Percentiles rank a stretch among this genome's conserved stretches.
Conservation (phyloP, 306 rosid genomes). For the Lagenaria siceraria region DNA sequence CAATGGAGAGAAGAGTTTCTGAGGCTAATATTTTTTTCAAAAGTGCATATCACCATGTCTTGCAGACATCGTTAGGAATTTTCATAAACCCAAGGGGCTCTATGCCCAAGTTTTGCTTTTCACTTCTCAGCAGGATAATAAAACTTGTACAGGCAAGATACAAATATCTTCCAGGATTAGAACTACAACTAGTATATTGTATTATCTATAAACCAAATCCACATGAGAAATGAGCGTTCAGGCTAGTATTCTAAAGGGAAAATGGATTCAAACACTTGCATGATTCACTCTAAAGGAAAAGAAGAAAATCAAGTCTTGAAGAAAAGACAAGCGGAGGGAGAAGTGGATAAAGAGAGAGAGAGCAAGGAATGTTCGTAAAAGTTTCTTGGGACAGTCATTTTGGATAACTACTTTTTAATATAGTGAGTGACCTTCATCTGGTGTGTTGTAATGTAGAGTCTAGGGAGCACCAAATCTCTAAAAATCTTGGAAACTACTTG, state of each 20-base stretch:
- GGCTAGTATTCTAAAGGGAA: background rate
- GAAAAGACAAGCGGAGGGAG: no score
- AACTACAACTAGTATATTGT: background rate
- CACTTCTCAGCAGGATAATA: background rate
- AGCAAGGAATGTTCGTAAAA: background rate
- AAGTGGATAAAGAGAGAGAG: no score
- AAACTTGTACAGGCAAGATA: background rate
- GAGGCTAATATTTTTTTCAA: background rate
- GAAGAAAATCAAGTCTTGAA: background rate
- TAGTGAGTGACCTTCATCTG: background rate
- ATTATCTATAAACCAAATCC: background rate
- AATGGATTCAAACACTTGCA: background rate
- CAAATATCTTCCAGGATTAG: background rate
- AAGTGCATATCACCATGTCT: background rate
- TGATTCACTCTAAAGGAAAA: background rate
- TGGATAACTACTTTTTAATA: background rate
- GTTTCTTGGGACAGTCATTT: background rate
- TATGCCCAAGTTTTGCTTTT: background rate
- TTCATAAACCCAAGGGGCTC: background rate
- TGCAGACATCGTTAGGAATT: background rate
- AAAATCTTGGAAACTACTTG: no score
- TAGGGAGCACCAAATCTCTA: no score
- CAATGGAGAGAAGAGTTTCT: background rate
- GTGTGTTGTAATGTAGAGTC: no score
- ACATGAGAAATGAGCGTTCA: background rate